Percentiles rank a stretch among this genome's conserved stretches.
These are phyloP conservation scores for Colletotrichum eleusines DNA, from an alignment of 2,329 filamentous ascomycete genomes.

Conservation along the genomic window DNA sequence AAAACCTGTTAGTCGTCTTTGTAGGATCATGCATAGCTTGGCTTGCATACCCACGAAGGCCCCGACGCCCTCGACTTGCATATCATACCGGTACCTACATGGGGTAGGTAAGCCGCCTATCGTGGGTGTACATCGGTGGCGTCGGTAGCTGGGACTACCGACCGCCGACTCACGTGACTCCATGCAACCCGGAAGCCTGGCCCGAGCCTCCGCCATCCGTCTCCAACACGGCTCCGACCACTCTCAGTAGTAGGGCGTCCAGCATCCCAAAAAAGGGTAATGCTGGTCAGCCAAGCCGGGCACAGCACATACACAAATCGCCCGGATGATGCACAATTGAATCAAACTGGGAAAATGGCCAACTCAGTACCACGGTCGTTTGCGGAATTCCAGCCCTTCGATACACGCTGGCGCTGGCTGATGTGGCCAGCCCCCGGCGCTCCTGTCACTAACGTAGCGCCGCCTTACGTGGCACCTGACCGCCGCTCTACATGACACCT, in stretches of 20 bases:
- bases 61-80: neutral
- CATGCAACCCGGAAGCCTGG: neutral
- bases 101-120: too few relatives aligned
- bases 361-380: neutral
- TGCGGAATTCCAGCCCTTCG: neutral
- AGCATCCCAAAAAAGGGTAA: neutral
- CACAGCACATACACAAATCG: neutral
- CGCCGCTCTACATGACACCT: neutral
- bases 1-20: neutral
- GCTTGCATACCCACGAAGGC: neutral
- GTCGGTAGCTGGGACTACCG: conserved; percentile 3
- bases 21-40: neutral
- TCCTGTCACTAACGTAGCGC: neutral
- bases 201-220: neutral
- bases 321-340: too few relatives aligned
- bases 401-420: neutral
- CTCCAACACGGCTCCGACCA: neutral
- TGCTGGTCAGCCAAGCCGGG: neutral
- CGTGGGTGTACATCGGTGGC: too few relatives aligned
- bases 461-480: neutral
- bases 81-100: neutral
- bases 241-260: neutral
- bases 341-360: neutral
- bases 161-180: conserved; percentile 18
- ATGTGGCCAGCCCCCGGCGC: neutral